A percentile compares a stretch with the other conserved stretches of the same genome.
Conservation (phyloP, 306 rosid species). For the Begonia masoniana region DNA sequence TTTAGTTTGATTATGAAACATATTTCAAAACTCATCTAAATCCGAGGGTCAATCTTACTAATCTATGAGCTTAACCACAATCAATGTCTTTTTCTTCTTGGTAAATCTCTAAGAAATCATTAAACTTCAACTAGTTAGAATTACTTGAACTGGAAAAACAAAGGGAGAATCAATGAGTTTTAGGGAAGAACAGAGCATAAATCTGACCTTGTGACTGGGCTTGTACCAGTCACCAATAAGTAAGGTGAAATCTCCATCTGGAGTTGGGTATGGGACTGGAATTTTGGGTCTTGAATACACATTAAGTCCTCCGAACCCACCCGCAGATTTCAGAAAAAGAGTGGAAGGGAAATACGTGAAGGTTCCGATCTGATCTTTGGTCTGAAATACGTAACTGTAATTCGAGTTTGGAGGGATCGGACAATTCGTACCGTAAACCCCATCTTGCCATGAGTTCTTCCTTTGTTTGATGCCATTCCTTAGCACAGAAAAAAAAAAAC, state of each 20-base stretch:
- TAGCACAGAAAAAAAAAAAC: slow-evolving; percentile 2
- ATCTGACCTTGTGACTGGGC: slow-evolving; percentile 57
- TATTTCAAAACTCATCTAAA: too few relatives aligned
- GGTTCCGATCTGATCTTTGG: slow-evolving; percentile 90
- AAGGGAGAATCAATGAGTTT: too few relatives aligned
- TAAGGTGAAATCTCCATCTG: slow-evolving; percentile 73
- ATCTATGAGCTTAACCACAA: too few relatives aligned
- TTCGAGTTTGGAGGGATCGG: slow-evolving; percentile 86
- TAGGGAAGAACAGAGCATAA: too few relatives aligned
- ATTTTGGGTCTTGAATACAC: slow-evolving; percentile 60
- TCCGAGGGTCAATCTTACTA: too few relatives aligned
- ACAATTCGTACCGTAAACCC: slow-evolving; percentile 89
- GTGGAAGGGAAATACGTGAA: slow-evolving; percentile 84
- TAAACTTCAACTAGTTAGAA: too few relatives aligned
- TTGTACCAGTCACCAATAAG: slow-evolving; percentile 94
- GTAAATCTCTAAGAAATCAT: too few relatives aligned
- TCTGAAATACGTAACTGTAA: slow-evolving; percentile 72
- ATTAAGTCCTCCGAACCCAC: slow-evolving; percentile 85
- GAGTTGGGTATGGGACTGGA: slow-evolving; percentile 68
- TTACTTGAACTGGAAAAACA: too few relatives aligned
- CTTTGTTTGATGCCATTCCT: slow-evolving; percentile 97
- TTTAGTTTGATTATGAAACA: too few relatives aligned
- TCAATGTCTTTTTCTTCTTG: too few relatives aligned
- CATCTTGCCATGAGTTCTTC: slow-evolving; percentile 99
- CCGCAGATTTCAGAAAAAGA: slow-evolving; percentile 70